Conservation (phyloP, 202 grass and related monocot genomes). For the Setaria viridis region DNA sequence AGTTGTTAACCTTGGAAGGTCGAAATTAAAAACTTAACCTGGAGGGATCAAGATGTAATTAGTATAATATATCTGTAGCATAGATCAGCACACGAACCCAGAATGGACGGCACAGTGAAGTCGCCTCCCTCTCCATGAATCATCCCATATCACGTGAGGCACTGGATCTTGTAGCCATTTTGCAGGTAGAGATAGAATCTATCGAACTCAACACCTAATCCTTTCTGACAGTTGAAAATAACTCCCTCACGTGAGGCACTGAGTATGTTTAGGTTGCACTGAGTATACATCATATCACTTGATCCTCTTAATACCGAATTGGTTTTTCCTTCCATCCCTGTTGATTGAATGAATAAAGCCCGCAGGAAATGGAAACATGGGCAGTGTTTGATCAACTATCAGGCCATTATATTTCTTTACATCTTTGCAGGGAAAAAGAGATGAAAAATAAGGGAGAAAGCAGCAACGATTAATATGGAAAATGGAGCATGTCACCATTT, state of each 20-base stretch:
- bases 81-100: neutral
- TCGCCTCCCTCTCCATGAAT: neutral
- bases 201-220: neutral
- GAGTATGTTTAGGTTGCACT: too few relatives aligned
- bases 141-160: neutral
- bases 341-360: too few relatives aligned
- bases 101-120: neutral
- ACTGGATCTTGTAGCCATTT: conserved; percentile 8
- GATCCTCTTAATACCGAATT: too few relatives aligned
- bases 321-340: too few relatives aligned
- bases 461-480: too few relatives aligned
- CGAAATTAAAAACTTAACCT: neutral
- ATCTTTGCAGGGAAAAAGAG: too few relatives aligned
- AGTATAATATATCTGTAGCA: neutral
- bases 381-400: too few relatives aligned
- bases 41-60: neutral
- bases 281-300: too few relatives aligned
- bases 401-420: too few relatives aligned
- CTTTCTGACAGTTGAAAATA: neutral
- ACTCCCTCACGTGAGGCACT: neutral
- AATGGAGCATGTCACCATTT: too few relatives aligned
- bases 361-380: too few relatives aligned
- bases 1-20: neutral
- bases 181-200: conserved; percentile 12
- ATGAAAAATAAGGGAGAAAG: too few relatives aligned